Conservation (phyloP, 2,329 filamentous ascomycete species). For the Lachnellula subtilissima region DNA sequence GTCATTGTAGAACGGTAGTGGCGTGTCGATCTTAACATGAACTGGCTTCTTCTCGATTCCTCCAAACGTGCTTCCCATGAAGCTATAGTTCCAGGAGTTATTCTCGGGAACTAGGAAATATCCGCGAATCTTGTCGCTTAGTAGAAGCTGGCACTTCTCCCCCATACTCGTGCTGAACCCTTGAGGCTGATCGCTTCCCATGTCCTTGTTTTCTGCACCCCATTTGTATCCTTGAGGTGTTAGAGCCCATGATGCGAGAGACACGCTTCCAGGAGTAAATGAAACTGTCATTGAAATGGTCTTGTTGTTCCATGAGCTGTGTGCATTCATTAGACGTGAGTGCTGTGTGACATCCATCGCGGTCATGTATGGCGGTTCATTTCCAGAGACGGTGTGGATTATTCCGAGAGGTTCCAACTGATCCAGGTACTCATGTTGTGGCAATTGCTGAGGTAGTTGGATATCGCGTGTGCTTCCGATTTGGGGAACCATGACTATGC, state of each 20-base stretch:
- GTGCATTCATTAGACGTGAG: slow-evolving; percentile 79
- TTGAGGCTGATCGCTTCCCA: slow-evolving; percentile 84
- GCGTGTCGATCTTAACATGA: slow-evolving; percentile 90
- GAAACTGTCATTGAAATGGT: slow-evolving; percentile 93
- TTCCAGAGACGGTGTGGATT: slow-evolving; percentile 93
- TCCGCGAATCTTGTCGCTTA: slow-evolving; percentile 89
- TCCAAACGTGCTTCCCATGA: slow-evolving; percentile 87
- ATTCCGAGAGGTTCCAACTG: slow-evolving; percentile 85
- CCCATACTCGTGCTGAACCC: slow-evolving; percentile 92
- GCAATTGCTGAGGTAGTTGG: slow-evolving; percentile 82
- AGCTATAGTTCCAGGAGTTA: slow-evolving; percentile 94
- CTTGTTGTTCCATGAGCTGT: slow-evolving; percentile 76
- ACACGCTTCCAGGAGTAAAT: slow-evolving; percentile 95
- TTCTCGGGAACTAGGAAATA: slow-evolving; percentile 95
- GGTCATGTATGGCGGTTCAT: slow-evolving; percentile 95
- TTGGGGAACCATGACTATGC: slow-evolving; percentile 96
- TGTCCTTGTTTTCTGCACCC: slow-evolving; percentile 94
- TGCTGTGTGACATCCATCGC: slow-evolving; percentile 93
- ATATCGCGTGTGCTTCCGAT: slow-evolving; percentile 90
- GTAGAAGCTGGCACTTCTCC: slow-evolving; percentile 87
- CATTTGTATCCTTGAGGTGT: slow-evolving; percentile 93
- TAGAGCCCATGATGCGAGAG: slow-evolving; percentile 86
- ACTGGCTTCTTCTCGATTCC: slow-evolving; percentile 86
- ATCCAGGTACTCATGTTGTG: slow-evolving; percentile 85
- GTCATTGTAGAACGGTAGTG: slow-evolving; percentile 84